Percentiles rank a stretch among this genome's conserved stretches.
Evolutionary conservation across 2,329 filamentous ascomycete genomes (phyloP).

Genomic region (Xylariales sp.): DNA sequence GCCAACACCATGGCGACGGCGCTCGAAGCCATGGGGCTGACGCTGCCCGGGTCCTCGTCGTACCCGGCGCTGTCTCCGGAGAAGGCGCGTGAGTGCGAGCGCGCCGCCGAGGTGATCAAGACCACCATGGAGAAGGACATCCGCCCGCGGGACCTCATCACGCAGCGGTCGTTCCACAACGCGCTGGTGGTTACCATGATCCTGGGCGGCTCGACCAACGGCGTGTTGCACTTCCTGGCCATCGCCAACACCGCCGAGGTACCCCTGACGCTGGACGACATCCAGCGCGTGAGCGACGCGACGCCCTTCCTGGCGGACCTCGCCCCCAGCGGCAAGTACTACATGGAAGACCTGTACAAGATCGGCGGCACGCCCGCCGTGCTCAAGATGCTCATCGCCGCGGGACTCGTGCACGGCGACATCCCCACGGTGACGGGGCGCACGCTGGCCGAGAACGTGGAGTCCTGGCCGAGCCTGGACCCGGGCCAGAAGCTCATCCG

Average conservation of each 20-base stretch:
- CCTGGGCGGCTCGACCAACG: constrained; percentile 86
- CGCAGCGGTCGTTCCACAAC: constrained; percentile 78
- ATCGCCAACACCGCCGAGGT: constrained; percentile 86
- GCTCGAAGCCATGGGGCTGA: constrained; percentile 80
- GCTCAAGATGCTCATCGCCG: constrained; percentile 69
- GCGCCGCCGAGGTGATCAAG: constrained; percentile 73
- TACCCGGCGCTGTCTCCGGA: constrained; percentile 76
- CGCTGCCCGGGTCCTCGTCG: constrained; percentile 77
- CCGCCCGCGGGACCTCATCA: constrained; percentile 74
- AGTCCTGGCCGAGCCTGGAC: constrained; percentile 57
- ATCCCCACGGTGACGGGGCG: constrained; percentile 73
- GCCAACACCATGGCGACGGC: constrained; percentile 88
- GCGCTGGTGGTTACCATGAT: constrained; percentile 88
- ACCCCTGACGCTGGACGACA: constrained; percentile 71
- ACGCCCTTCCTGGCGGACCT: constrained; percentile 85
- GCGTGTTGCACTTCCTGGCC: constrained; percentile 82
- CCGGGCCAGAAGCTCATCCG: constrained; percentile 75
- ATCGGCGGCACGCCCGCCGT: constrained; percentile 72
- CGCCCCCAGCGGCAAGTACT: constrained; percentile 76
- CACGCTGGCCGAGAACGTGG: constrained; percentile 69
- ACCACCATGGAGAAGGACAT: constrained; percentile 80
- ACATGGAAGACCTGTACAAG: constrained; percentile 75
- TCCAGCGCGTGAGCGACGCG: constrained; percentile 75
- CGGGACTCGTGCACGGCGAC: constrained; percentile 63
- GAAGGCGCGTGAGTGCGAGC: constrained; percentile 83